Percentiles rank a stretch among this genome's conserved stretches.
Conservation (phyloP, 2,329 filamentous ascomycete genomes). For the Trichoderma hamatum region DNA sequence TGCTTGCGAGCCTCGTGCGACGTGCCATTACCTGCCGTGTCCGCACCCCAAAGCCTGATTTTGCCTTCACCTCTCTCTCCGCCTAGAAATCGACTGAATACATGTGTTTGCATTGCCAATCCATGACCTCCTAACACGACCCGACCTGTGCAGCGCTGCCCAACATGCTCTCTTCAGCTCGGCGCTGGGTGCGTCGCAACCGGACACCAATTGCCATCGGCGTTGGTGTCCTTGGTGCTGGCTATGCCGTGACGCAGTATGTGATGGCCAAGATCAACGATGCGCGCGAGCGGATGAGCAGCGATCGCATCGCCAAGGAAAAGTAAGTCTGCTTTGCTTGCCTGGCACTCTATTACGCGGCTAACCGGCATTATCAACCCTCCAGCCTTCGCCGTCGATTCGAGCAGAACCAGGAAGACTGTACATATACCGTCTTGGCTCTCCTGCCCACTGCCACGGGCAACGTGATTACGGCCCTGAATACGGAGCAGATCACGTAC, state of each 20-base stretch:
- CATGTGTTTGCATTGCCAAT: constrained; percentile 12
- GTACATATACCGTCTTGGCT: constrained; percentile 96
- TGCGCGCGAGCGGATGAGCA: constrained; percentile 93
- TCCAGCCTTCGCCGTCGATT: constrained; percentile 87
- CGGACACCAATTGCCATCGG: constrained; percentile 87
- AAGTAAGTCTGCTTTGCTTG: constrained; percentile 65
- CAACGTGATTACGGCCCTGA: constrained; percentile 83
- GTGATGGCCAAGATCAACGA: constrained; percentile 88
- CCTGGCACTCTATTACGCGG: not conserved
- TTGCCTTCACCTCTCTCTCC: not conserved
- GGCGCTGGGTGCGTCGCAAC: constrained; percentile 91
- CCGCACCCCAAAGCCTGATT: not conserved
- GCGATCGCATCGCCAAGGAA: constrained; percentile 92
- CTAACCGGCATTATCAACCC: not conserved
- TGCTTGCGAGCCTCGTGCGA: not conserved
- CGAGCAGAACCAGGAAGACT: constrained; percentile 98
- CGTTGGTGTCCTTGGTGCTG: constrained; percentile 81
- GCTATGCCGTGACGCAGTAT: constrained; percentile 93
- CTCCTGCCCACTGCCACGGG: constrained; percentile 89
- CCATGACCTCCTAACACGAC: constrained; percentile 22
- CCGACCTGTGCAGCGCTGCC: constrained; percentile 23
- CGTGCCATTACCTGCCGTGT: not conserved
- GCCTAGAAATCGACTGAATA: not conserved
- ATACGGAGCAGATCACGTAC: constrained; percentile 89
- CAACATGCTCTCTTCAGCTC: constrained; percentile 69